Base-by-base conservation (phyloP, 805 yeast genomes). In the Ogataea siamensis region DNA sequence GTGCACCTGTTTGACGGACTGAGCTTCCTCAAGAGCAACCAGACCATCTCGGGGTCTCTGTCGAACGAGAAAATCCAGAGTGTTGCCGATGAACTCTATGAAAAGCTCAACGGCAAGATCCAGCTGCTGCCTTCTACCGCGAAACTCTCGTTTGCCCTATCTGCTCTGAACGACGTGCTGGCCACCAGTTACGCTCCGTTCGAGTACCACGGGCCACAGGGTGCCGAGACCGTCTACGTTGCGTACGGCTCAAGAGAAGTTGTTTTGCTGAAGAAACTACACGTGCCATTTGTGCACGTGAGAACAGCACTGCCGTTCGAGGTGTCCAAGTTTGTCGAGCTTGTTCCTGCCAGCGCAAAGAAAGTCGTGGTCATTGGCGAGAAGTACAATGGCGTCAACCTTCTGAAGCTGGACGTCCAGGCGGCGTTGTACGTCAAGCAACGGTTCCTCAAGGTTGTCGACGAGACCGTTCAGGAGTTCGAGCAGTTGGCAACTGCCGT, bases 251-350 rank as follows among this genome's bases (percentile, higher is more conserved):
- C 93, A 27, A 62, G 73, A 28, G 88, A 83, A 57, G 66, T 83
- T 12, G 67, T 77, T 8, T 63, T 76, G 39, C 70, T 85, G 27
- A 51, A 73, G 32, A 60, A 65, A 18, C 68, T 73, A 19, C 61
- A 67, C n/a, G 72, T 77, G 35, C 95, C 88, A 47, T 75, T 82
- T 34, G 61, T 89, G 40, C 73, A 81, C 39, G 74, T 80, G 34
- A 76, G 96, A 63, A 76, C 86, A 29, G 91, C 94, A 39, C 65
- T 81, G 37, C 96, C 96, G 9, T 87, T 88, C 63, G 77, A 81
- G 50, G 69, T 74, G 22, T 69, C 67, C 21, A 74, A 73, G 49
- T 87, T 88, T 57, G 64, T 76, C 35, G 55, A 66, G 3, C 55
- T 71, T 8, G 66, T 89, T 35, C 91, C 95, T 19, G 45, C 59